These are phyloP conservation scores for Dendrobium officinale DNA, from an alignment of 106 monocot genomes.

Conservation along the genomic window DNA sequence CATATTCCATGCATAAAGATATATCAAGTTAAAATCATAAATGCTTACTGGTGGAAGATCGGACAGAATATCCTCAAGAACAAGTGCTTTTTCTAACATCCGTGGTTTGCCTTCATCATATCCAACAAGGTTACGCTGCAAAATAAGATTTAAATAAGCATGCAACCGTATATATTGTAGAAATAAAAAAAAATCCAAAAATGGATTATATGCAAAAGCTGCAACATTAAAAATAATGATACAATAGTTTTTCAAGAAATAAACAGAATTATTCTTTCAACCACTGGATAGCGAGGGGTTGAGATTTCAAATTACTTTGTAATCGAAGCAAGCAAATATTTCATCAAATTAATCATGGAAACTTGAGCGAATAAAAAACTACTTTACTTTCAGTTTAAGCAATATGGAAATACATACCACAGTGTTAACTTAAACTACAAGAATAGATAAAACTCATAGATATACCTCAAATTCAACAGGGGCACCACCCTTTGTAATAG, in stretches of 20 bases:
- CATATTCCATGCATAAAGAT: background rate
- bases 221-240: background rate
- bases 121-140: constrained; percentile 80
- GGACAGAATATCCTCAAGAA: constrained; percentile 71
- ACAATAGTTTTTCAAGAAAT: background rate
- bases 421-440: background rate
- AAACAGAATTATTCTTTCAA: background rate
- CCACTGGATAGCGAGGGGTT: background rate
- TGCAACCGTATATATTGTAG: background rate
- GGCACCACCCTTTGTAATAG: constrained; percentile 46
- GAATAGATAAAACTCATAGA: background rate
- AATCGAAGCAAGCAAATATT: background rate
- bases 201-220: background rate
- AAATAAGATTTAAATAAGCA: background rate
- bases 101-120: constrained; percentile 56
- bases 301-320: background rate
- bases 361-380: background rate
- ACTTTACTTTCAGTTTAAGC: background rate
- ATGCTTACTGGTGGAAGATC: constrained; percentile 80
- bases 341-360: background rate
- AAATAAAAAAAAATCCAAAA: background rate
- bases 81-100: constrained; percentile 55
- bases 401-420: background rate
- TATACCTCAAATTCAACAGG: constrained; percentile 87
- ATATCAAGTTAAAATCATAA: background rate